Percentiles rank a stretch among this genome's conserved stretches.
Conservation (phyloP, 192 early-diverging fungal species). For the Entomortierella parvispora region DNA sequence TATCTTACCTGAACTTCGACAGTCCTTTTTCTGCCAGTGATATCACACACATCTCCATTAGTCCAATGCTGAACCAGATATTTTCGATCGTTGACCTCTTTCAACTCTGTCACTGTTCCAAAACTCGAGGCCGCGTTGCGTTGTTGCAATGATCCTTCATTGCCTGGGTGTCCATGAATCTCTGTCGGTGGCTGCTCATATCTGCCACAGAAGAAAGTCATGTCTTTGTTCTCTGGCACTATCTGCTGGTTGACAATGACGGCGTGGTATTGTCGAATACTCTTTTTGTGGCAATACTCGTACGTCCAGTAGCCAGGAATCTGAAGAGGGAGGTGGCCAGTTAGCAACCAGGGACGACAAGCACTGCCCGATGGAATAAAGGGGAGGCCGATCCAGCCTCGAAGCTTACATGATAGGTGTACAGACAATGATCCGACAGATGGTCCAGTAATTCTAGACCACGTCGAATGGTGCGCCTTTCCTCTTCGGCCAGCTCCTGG, state of each 20-base stretch:
- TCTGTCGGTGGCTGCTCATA: slow-evolving; percentile 37
- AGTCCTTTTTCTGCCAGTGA: slow-evolving; percentile 72
- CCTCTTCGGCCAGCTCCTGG: slow-evolving; percentile 46
- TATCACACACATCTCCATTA: slow-evolving; percentile 79
- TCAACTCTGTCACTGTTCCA: slow-evolving; percentile 49
- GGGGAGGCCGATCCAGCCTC: no score
- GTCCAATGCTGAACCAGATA: slow-evolving; percentile 79
- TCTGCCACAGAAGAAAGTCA: slow-evolving; percentile 25
- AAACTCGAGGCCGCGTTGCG: neutral
- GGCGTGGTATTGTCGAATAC: slow-evolving; percentile 39
- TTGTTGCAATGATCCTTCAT: slow-evolving; percentile 12
- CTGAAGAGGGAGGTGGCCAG: no score
- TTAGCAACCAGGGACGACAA: no score
- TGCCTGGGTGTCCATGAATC: slow-evolving; percentile 8
- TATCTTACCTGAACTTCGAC: slow-evolving; percentile 76
- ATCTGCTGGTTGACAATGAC: slow-evolving; percentile 53
- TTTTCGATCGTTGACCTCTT: slow-evolving; percentile 56
- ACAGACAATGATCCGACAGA: slow-evolving; percentile 59
- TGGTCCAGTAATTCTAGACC: slow-evolving; percentile 69
- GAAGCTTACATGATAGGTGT: slow-evolving; percentile 49
- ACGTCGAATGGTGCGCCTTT: slow-evolving; percentile 52
- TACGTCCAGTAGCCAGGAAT: slow-evolving; percentile 78
- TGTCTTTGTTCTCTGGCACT: slow-evolving; percentile 29
- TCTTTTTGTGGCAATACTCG: slow-evolving; percentile 81
- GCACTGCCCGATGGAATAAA: no score